Evolutionary conservation across 2,329 filamentous ascomycete genomes (phyloP).

Genomic region (Macrophomina phaseolina): DNA sequence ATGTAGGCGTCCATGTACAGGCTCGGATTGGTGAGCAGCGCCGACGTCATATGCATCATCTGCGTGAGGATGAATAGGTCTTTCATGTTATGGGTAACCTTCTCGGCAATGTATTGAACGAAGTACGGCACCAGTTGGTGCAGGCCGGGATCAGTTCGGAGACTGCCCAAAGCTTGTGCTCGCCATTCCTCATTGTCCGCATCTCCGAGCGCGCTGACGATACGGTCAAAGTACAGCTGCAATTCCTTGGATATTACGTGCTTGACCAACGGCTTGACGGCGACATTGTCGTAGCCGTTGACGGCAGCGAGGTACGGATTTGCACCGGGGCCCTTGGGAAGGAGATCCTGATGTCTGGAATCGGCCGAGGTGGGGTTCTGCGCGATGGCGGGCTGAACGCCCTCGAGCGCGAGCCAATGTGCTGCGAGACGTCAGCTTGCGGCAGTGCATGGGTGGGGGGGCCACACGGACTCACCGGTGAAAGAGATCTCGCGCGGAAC

Average conservation of each 20-base stretch:
- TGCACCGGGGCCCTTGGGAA: slow-evolving; percentile 87
- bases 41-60: slow-evolving; percentile 88
- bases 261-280: slow-evolving; percentile 89
- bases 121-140: slow-evolving; percentile 98
- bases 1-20: slow-evolving; percentile 77
- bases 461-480: slow-evolving; percentile 67
- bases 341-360: slow-evolving; percentile 79
- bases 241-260: slow-evolving; percentile 96
- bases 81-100: slow-evolving; percentile 92
- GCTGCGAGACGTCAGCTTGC: slow-evolving; percentile 57
- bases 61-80: slow-evolving; percentile 86
- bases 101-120: slow-evolving; percentile 92
- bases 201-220: slow-evolving; percentile 86
- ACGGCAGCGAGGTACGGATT: slow-evolving; percentile 85
- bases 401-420: slow-evolving; percentile 97
- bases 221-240: slow-evolving; percentile 95
- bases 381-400: slow-evolving; percentile 93
- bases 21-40: slow-evolving; percentile 80
- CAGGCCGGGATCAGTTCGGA: slow-evolving; percentile 86
- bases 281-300: slow-evolving; percentile 80
- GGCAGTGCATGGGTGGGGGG: neutral
- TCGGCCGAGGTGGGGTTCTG: slow-evolving; percentile 93
- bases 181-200: slow-evolving; percentile 86
- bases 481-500: slow-evolving; percentile 92
- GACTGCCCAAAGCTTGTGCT: slow-evolving; percentile 81